phyloP scores from a whole-genome alignment of 441 rosid genomes.

The Euphorbia neoarborescens region DNA sequence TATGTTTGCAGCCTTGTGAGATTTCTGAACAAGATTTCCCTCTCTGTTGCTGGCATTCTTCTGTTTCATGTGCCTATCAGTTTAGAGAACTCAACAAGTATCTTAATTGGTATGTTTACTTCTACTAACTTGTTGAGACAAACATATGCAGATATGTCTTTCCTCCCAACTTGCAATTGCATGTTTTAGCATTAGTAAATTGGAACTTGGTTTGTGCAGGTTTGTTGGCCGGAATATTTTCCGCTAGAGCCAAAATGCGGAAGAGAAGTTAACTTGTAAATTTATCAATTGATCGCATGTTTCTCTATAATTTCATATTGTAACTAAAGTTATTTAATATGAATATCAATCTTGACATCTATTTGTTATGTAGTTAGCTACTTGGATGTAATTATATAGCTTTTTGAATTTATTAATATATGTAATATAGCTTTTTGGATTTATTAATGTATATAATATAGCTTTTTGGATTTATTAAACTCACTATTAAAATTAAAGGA shows the following conservation, averaged over 20 bases:
- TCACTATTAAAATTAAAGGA: too few species aligned
- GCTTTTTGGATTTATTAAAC: too few species aligned
- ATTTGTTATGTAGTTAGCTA: too few species aligned
- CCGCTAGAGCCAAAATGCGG: conserved; percentile 81
- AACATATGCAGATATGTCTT: neutral
- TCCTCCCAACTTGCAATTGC: neutral
- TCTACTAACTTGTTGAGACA: neutral
- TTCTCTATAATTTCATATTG: too few species aligned
- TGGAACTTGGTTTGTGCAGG: conserved; percentile 33
- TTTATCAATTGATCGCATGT: too few species aligned
- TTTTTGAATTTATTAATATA: too few species aligned
- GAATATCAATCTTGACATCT: too few species aligned
- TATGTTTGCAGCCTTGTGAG: conserved; percentile 95
- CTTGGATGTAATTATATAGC: too few species aligned
- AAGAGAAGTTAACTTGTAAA: conserved; percentile 61
- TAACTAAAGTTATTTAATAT: too few species aligned
- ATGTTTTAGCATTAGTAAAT: neutral
- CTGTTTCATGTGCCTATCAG: conserved; percentile 88
- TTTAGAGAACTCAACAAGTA: conserved; percentile 85
- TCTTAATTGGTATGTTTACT: conserved; percentile 61
- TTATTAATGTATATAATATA: too few species aligned
- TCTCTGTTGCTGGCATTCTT: conserved; percentile 76
- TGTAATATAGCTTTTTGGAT: too few species aligned
- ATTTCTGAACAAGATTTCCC: conserved; percentile 86
- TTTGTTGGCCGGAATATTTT: conserved; percentile 77